Base-by-base conservation (phyloP, 305 asterid species). In the Ilex paraguariensis region DNA sequence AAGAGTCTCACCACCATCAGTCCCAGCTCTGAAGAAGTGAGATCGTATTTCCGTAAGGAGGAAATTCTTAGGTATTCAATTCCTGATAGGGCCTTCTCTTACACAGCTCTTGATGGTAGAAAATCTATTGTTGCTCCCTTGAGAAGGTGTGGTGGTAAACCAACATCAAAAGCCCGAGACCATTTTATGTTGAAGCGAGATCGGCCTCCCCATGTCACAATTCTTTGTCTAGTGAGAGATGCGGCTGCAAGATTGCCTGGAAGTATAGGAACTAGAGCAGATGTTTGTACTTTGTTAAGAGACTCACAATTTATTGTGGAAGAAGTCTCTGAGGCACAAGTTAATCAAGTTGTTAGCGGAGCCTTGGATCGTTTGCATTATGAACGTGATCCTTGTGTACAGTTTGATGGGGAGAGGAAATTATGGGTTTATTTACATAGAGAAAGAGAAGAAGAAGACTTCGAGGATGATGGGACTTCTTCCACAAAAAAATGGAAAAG, bases 161-260 rank as follows among this genome's bases (percentile, higher is more conserved):
- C 99, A 61, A 93, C 99, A 59, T 87, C 99, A 13, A 93, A 93
- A 81, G 97, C 99, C 61, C 85, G 99, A 39, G 97, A 93, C 66
- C 99, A 93, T 78, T 93, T 93, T 68, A 90, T 93, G 99, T 85
- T 93, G 31, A 93, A 93, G 71, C 88, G 91, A 13, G 90, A 93
- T 65, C 81, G 99, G 13, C 99, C 99, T 12, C 97, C 99, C 3
- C 99, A 93, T 72, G 99, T 90, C 15, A 93, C 99, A 2, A 90
- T 93, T 72, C 95, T 93, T 13, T 93, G 99, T 75, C 95, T 93
- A 46, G 99, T 93, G 63, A 87, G 99, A 71, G 99, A 93, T 76
- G 99, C 99, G 13, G 99, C 99, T 45, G 84, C 99, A 21, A 79
- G 99, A 77, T 82, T 93, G 84, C 99, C 99, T 45, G 99, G 99